Base-by-base conservation (phyloP, 345 rosid species). In the Rhizophora mangle region DNA sequence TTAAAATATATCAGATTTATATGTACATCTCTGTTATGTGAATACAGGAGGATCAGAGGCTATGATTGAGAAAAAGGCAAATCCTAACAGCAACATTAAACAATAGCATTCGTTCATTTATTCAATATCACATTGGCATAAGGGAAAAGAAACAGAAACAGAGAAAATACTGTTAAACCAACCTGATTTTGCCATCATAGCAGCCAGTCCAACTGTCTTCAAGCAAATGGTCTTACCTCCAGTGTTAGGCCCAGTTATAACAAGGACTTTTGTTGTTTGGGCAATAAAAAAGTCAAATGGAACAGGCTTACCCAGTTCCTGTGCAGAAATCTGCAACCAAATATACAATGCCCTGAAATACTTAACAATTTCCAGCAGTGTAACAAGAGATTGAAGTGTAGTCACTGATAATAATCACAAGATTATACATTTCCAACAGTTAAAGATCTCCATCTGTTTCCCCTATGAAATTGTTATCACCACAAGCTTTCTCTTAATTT, bases 181-280 rank as follows among this genome's bases (percentile, higher is more conserved):
- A 88, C 98, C 98, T 80, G 96, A 86, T 84, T 89, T 91, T 67
- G 95, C 96, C 98, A 94, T 94, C 92, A 94, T 81, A 67, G 93
- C 88, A 65, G 93, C 95, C 82, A 94, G 87, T 82, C 96, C 98
- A 76, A 89, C 77, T 43, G 98, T 89, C 85, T 94, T 94, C 62
- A 94, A 82, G 87, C 92, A 88, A 64, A 87, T 87, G 55, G 97
- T 94, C 87, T 91, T 91, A 63, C 98, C 97, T 61, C 98, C 98
- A 8, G 96, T 94, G 73, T 91, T 94, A n/a, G 98, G 97, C 67
- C 97, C 97, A 22, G 97, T 94, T 70, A 94, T 86, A 65, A 91
- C 81, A 72, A 91, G 83, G 73, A 94, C 96, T 78, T 81, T 88
- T 30, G 95, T 89, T 70, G 82, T 86, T 67, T 60, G 70, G 60